Percentiles rank a stretch among this genome's conserved stretches.
Conservation (phyloP, 768 basidiomycete species). For the Termitomyces eurrhizus region DNA sequence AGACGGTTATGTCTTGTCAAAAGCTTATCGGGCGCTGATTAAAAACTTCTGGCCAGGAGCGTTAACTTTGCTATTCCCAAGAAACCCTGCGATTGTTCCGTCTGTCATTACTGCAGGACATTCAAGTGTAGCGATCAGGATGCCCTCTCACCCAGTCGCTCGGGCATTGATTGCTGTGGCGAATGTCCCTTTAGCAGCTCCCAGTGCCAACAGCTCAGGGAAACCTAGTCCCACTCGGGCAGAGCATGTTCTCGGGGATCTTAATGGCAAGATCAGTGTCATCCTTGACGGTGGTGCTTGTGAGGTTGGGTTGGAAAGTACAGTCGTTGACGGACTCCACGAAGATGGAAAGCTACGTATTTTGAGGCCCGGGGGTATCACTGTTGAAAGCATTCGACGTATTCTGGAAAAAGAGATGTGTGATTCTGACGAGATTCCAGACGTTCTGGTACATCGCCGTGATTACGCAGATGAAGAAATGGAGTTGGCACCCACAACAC, state of each 20-base stretch:
- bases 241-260: conserved; percentile 77
- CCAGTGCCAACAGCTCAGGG: conserved; percentile 92
- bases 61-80: conserved; percentile 87
- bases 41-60: conserved; percentile 93
- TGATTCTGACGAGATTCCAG: conserved; percentile 34
- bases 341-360: conserved; percentile 74
- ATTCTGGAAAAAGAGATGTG: conserved; percentile 42
- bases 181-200: conserved; percentile 82
- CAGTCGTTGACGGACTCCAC: conserved; percentile 86
- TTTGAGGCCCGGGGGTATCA: conserved; percentile 88
- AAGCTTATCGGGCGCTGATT: conserved; percentile 71
- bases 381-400: conserved; percentile 79
- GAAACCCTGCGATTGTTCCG: conserved; percentile 57
- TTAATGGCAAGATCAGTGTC: conserved; percentile 66
- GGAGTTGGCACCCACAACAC: conserved; percentile 84
- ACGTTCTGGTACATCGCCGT: conserved; percentile 73
- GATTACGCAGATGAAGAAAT: conserved; percentile 70
- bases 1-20: conserved; percentile 52
- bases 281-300: conserved; percentile 94
- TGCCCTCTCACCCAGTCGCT: conserved; percentile 94
- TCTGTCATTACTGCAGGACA: conserved; percentile 76
- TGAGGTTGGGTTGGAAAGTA: conserved; percentile 90
- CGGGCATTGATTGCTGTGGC: conserved; percentile 79
- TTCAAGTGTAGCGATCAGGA: conserved; percentile 81
- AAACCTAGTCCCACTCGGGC: conserved; percentile 92